Evolutionary conservation across 257 asterid genomes (phyloP), one percentile per base, ranked within the genome.

Genomic region (Ocimum tenuiflorum): DNA sequence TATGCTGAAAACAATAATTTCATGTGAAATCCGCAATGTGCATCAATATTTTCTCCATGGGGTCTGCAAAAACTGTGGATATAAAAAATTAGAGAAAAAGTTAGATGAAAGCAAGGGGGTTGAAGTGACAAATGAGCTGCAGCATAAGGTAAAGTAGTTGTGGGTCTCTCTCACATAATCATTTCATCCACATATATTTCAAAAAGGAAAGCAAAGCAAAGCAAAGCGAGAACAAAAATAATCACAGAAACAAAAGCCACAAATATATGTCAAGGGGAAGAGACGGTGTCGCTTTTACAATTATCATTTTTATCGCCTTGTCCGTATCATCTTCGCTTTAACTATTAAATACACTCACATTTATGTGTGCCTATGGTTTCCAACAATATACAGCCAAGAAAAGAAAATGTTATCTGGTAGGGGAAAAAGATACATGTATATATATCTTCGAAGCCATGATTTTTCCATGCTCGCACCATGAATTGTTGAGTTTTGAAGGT

Each of bases 241-340:
- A 71, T 18, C 19, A 70, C 54, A 79, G 77, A 76, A 69, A 76
- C 77, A 52, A 69, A 74, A 74, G 81, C 78, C 79, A 10, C 47
- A 18, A 31, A 11, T 5, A 49, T 27, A 9, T 64, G 8, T n/a
- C 6, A 12, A 13, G 18, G 36, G 19, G 51, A 43, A 62, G 38
- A 53, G 69, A 71, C n/a, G 53, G 20, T 35, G 67, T 74, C 70
- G 27, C 70, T 73, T 67, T 67, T 49, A 20, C 49, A 71, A 64
- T 58, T 27, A 41, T 61, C 64, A 38, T 23, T 63, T 57, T 56
- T 23, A 59, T 65, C 51, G 56, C 60, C 65, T 55, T 55, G 65
- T 68, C 33, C 63, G 59, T 48, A 48, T 56, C 75, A n/a, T 46
- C 61, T 14, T 18, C 60, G 15, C 80, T 63, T 45, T 64, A 38